A percentile compares a stretch with the other conserved stretches of the same genome.
phyloP scores from a whole-genome alignment of 2,329 filamentous ascomycete species.

The Metarhizium brunneum region DNA sequence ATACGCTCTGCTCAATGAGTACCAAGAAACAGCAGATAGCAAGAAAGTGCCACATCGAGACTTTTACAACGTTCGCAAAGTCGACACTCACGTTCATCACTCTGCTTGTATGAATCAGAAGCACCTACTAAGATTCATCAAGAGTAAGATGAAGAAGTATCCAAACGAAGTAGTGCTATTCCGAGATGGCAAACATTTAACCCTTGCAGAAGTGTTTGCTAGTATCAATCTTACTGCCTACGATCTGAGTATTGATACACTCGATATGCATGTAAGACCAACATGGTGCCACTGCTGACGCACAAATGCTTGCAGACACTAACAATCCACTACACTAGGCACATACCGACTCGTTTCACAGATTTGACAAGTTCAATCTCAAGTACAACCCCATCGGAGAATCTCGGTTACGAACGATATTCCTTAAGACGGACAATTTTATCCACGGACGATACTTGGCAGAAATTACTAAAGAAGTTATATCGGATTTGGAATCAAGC shows the following conservation, averaged over 20 bases:
- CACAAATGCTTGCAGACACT: background rate
- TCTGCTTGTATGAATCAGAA: constrained; percentile 99
- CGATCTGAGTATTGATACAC: constrained; percentile 92
- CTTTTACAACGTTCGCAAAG: constrained; percentile 98
- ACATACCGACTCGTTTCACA: constrained; percentile 95
- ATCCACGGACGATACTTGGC: constrained; percentile 93
- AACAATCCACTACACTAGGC: constrained; percentile 41
- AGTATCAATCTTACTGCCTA: constrained; percentile 97
- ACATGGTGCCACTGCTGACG: background rate
- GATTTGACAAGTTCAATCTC: constrained; percentile 98
- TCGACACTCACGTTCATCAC: constrained; percentile 98
- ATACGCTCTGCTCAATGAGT: constrained; percentile 88
- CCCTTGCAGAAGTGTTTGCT: constrained; percentile 86
- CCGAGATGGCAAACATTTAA: constrained; percentile 86
- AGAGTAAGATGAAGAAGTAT: constrained; percentile 99
- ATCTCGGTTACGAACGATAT: constrained; percentile 92
- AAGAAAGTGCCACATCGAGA: constrained; percentile 96
- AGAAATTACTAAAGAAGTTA: constrained; percentile 97
- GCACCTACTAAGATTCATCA: constrained; percentile 95
- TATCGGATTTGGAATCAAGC: constrained; percentile 92
- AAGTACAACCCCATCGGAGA: constrained; percentile 98
- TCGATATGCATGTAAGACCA: constrained; percentile 90
- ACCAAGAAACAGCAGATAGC: constrained; percentile 95
- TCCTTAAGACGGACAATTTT: constrained; percentile 96
- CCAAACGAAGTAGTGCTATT: constrained; percentile 90